Percentiles rank a stretch among this genome's conserved stretches.
phyloP scores from a whole-genome alignment of 176 grass and related monocot genomes.

The Alloteropsis semialata region DNA sequence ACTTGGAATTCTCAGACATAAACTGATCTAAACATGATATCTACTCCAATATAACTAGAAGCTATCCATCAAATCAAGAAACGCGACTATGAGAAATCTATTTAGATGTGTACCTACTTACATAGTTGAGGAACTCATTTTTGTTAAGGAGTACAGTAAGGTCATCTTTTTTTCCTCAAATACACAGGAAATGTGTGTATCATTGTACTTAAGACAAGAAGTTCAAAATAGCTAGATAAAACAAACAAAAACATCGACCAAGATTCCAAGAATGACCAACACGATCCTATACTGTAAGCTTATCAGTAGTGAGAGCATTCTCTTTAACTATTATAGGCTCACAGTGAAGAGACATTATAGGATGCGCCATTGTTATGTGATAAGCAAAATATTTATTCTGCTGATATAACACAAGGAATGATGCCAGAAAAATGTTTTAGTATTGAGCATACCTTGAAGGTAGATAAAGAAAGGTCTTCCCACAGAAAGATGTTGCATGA shows the following conservation, averaged over 20 bases:
- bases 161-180: too few relatives aligned
- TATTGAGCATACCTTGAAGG: slow-evolving; percentile 24
- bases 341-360: too few relatives aligned
- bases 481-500: slow-evolving; percentile 2
- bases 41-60: background rate
- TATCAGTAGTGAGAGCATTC: background rate
- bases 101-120: background rate
- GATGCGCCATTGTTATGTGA: too few relatives aligned
- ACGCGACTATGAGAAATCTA: background rate
- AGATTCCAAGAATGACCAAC: background rate
- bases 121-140: background rate
- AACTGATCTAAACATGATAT: background rate
- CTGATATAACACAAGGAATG: too few relatives aligned
- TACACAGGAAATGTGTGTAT: too few relatives aligned
- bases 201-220: too few relatives aligned
- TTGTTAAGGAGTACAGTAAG: background rate
- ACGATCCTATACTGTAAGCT: background rate
- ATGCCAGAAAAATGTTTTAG: background rate
- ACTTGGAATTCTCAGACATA: background rate
- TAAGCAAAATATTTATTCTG: too few relatives aligned
- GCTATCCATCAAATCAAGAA: background rate
- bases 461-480: background rate
- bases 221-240: background rate
- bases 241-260: background rate
- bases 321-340: too few relatives aligned